These are phyloP conservation scores for Pigoraptor vietnamica DNA, from an alignment of 78 protist genomes.

Conservation along the genomic window DNA sequence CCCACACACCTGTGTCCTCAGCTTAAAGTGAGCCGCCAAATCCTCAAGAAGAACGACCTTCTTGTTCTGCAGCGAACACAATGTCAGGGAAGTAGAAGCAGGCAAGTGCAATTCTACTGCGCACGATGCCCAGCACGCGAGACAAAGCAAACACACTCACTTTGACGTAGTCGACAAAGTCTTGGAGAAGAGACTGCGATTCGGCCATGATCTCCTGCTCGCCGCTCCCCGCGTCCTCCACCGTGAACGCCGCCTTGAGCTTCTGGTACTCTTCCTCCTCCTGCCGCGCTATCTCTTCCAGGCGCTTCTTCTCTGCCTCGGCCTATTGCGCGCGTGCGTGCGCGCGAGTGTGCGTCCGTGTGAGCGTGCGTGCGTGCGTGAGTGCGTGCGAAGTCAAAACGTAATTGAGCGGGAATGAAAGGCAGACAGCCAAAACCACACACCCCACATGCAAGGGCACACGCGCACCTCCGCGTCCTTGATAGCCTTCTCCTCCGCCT, in stretches of 20 bases:
- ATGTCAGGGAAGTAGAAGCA: background rate
- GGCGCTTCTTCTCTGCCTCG: background rate
- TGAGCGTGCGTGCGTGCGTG: background rate
- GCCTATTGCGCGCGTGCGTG: background rate
- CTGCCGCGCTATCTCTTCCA: background rate
- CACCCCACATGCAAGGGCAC: background rate
- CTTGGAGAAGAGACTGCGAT: background rate
- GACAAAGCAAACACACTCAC: background rate
- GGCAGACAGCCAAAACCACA: background rate
- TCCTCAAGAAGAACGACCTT: constrained; percentile 7
- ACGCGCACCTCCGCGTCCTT: background rate
- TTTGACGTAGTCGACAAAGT: background rate
- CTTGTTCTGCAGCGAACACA: background rate
- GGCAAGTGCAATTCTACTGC: background rate
- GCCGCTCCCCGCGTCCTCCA: background rate
- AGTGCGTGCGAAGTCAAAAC: no score
- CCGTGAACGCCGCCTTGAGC: background rate
- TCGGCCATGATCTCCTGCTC: background rate
- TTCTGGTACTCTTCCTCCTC: constrained; percentile 8
- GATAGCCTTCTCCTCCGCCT: background rate
- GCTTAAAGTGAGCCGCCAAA: background rate
- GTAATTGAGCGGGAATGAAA: no score
- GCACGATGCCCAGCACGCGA: background rate
- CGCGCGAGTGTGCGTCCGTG: background rate
- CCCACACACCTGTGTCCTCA: background rate